Percentiles rank a stretch among this genome's conserved stretches.
These are phyloP conservation scores for Isoetes taiwanensis DNA, from an alignment of 75 land plant genomes.

Conservation along the genomic window DNA sequence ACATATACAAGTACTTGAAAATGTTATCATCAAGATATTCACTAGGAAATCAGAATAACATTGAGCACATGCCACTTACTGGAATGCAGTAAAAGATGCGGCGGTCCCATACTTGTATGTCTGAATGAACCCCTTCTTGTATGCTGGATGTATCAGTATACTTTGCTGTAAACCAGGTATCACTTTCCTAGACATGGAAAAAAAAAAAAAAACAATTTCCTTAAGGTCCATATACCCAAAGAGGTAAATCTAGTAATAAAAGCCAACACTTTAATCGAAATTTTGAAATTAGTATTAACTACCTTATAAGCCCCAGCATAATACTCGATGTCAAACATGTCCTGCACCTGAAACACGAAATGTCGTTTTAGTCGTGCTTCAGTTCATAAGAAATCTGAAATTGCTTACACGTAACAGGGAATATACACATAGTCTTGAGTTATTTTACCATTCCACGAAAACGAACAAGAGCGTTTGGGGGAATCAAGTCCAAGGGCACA, in stretches of 20 bases:
- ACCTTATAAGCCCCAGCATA: slow-evolving; percentile 91
- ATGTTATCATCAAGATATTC: no score
- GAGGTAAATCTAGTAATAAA: no score
- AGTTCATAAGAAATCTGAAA: no score
- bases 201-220: background rate
- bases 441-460: slow-evolving; percentile 75
- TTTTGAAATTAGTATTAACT: background rate
- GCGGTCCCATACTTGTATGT: slow-evolving; percentile 70
- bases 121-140: slow-evolving; percentile 24
- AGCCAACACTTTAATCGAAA: no score
- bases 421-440: background rate
- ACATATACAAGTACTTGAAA: no score
- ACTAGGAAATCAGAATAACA: background rate
- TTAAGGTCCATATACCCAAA: no score
- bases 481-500: slow-evolving; percentile 28
- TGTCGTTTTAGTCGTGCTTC: no score
- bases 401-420: no score
- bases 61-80: slow-evolving; percentile 27
- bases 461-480: slow-evolving; percentile 65
- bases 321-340: slow-evolving; percentile 76
- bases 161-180: slow-evolving; percentile 68
- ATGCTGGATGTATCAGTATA: slow-evolving; percentile 42
- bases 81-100: slow-evolving; percentile 70
- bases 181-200: slow-evolving; percentile 39
- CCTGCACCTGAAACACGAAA: slow-evolving; percentile 56